Evolutionary conservation across 176 grass and related monocot genomes (phyloP).

Genomic region (Eremochloa ophiuroides): DNA sequence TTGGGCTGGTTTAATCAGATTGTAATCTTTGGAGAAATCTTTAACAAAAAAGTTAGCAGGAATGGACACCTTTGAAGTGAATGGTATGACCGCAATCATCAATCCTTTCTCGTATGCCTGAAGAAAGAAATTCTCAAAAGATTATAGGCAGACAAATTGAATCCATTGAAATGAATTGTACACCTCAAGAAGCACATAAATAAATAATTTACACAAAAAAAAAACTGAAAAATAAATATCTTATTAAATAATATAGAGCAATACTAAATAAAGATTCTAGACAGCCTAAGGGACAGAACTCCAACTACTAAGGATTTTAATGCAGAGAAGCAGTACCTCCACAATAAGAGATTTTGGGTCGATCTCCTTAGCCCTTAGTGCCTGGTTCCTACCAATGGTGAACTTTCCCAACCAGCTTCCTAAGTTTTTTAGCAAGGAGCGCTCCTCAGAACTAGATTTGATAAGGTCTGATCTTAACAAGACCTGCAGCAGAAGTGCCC

Average conservation of each 20-base stretch:
- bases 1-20: background rate
- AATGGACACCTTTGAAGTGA: conserved; percentile 77
- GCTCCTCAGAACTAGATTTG: conserved; percentile 89
- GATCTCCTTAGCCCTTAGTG: conserved; percentile 80
- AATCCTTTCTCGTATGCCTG: conserved; percentile 84
- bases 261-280: background rate
- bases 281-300: background rate
- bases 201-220: background rate
- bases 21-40: background rate
- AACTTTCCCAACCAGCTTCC: conserved; percentile 91
- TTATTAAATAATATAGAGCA: background rate
- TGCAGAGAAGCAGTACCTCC: conserved; percentile 48
- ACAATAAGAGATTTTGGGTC: conserved; percentile 84
- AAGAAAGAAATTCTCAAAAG: conserved; percentile 23
- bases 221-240: background rate
- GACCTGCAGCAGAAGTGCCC: conserved; percentile 39
- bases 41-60: background rate
- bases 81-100: conserved; percentile 92
- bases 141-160: background rate
- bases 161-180: background rate
- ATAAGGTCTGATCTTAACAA: conserved; percentile 85
- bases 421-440: conserved; percentile 83
- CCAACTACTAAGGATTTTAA: background rate
- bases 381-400: conserved; percentile 77
- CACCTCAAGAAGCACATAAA: background rate